Evolutionary conservation across 257 asterid species (phyloP), one percentile per base, ranked within the genome.

Genomic region (Solanum tarapatanum): DNA sequence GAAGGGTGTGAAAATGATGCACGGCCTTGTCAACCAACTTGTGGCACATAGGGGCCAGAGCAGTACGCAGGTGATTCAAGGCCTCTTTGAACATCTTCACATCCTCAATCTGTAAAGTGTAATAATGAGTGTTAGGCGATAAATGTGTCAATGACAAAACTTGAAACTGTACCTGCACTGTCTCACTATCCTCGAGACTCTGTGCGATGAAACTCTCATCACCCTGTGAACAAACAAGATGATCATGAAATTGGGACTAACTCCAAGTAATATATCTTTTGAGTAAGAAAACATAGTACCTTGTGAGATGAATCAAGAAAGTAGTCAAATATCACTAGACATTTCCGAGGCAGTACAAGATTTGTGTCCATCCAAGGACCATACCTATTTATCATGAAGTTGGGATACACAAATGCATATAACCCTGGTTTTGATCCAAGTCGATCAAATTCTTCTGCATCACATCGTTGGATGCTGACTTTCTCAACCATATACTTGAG

Each of bases 281-380:
- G 33, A 24, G 24, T 41, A 41, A 41, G 36, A 41, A 7, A 41
- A 8, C 36, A n/a, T 13, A 16, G 36, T 35, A 96, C 99, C 93
- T 45, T 92, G 35, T 92, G 93, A 84, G 96, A 95, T 90, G 91
- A 60, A 88, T 96, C 95, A 28, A 96, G 94, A 89, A 93, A 96
- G 91, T 96, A 95, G 89, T 96, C 99, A 83, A 95, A 94, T 87
- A 94, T 89, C 90, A 95, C 98, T 92, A 89, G 93, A 91, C 98
- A 96, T 89, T 89, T 95, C 37, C 90, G 91, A 87, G 95, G 97
- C 35, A 95, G 87, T 30, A 92, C 96, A 16, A 95, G 94, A 84
- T 96, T 96, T 30, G 99, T 95, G 90, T 96, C 99, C 98, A 96
- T 94, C 99, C 99, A 96, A 60, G 98, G 97, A 83, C 98, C 99